Percentiles rank a stretch among this genome's conserved stretches.
Evolutionary conservation across 768 basidiomycete species (phyloP).

Genomic region (Termitomyces sp.): DNA sequence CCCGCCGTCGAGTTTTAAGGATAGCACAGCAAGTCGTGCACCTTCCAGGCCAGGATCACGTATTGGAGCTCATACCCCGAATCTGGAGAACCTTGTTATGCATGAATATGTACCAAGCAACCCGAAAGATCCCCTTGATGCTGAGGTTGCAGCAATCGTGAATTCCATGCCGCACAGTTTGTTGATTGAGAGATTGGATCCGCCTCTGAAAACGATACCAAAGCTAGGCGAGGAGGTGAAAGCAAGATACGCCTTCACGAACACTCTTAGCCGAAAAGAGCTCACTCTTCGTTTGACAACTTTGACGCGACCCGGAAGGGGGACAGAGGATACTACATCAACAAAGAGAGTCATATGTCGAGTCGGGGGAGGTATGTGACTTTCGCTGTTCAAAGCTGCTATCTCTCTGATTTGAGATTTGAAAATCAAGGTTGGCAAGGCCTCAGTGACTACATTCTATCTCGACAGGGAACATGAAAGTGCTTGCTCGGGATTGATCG

Average conservation of each 20-base stretch:
- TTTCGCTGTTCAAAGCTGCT: neutral
- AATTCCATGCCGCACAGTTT: conserved; percentile 77
- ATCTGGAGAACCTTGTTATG: conserved; percentile 43
- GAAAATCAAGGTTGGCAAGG: conserved; percentile 66
- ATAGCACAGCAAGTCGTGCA: conserved; percentile 45
- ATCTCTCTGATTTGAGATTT: conserved; percentile 11
- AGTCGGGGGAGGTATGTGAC: conserved; percentile 71
- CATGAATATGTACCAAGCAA: conserved; percentile 64
- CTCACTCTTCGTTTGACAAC: conserved; percentile 79
- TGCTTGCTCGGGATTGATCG: neutral
- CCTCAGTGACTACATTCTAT: conserved; percentile 68
- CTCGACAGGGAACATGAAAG: conserved; percentile 60
- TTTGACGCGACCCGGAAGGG: conserved; percentile 53
- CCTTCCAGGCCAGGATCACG: conserved; percentile 67
- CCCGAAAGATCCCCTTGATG: conserved; percentile 74
- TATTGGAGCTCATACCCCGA: conserved; percentile 57
- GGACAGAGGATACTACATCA: conserved; percentile 37
- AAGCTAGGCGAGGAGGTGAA: conserved; percentile 74
- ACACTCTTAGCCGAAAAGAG: conserved; percentile 62
- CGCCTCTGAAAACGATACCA: conserved; percentile 58
- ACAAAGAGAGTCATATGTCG: conserved; percentile 91
- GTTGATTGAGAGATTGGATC: conserved; percentile 74
- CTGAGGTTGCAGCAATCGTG: conserved; percentile 67
- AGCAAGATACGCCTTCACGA: conserved; percentile 82
- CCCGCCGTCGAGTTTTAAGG: conserved; percentile 76